phyloP scores from a whole-genome alignment of 371 early-diverging fungal genomes.

The Mortierella sp. region DNA sequence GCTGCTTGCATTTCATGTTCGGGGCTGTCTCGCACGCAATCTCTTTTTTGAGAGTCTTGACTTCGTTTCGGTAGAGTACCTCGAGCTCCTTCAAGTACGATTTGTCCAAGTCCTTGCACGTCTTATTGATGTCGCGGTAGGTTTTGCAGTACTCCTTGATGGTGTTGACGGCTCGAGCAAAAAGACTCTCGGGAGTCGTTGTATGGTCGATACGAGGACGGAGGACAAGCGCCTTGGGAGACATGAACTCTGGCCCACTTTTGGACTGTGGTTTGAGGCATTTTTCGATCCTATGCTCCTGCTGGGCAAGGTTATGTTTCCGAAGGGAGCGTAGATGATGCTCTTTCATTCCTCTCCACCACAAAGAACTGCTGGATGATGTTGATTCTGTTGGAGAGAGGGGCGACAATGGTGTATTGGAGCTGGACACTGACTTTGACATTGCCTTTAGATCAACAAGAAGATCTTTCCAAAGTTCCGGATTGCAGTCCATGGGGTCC shows the following conservation, averaged over 20 bases:
- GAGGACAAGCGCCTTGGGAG: slow-evolving; percentile 24
- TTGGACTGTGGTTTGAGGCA: slow-evolving; percentile 35
- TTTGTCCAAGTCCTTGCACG: slow-evolving; percentile 47
- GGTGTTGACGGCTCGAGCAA: slow-evolving; percentile 26
- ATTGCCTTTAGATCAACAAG: slow-evolving; percentile 20
- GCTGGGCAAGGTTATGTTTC: slow-evolving; percentile 41
- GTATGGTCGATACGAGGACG: slow-evolving; percentile 13
- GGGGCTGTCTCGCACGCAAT: slow-evolving; percentile 55
- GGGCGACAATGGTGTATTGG: neutral
- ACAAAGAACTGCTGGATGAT: slow-evolving; percentile 1
- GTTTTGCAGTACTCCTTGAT: slow-evolving; percentile 46
- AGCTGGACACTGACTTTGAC: neutral
- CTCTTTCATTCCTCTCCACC: neutral
- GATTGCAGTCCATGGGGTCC: slow-evolving; percentile 48
- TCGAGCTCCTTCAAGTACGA: slow-evolving; percentile 50
- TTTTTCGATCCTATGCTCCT: slow-evolving; percentile 43
- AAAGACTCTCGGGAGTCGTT: slow-evolving; percentile 44
- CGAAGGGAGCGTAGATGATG: slow-evolving; percentile 20
- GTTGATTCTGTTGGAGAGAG: neutral
- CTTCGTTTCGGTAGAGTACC: slow-evolving; percentile 45
- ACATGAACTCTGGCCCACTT: slow-evolving; percentile 32
- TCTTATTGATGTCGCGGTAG: slow-evolving; percentile 34
- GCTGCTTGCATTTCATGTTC: slow-evolving; percentile 46
- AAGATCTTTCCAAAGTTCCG: slow-evolving; percentile 60
- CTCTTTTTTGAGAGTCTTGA: slow-evolving; percentile 38